Conservation (phyloP, 352 stramenopile species). For the Phytophthora sp. region DNA sequence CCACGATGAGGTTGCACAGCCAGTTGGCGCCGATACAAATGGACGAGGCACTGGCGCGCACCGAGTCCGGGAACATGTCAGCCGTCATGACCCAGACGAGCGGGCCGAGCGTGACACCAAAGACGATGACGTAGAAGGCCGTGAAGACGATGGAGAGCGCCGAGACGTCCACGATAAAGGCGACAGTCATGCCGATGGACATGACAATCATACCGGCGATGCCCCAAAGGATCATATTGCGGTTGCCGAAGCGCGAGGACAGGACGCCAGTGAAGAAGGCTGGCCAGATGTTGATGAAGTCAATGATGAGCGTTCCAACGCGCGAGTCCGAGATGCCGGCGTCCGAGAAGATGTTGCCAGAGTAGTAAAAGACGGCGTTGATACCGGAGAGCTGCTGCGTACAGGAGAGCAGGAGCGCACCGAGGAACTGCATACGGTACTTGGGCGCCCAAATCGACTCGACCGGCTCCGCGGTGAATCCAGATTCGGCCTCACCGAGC, state of each 20-base stretch:
- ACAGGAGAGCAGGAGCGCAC: conserved; percentile 51
- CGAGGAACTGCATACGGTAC: conserved; percentile 30
- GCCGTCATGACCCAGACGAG: conserved; percentile 43
- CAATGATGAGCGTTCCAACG: conserved; percentile 31
- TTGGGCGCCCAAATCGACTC: conserved; percentile 35
- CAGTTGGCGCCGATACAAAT: conserved; percentile 52
- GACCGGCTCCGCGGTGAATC: too few species aligned
- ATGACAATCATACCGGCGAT: conserved; percentile 55
- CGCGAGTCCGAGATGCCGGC: conserved; percentile 29
- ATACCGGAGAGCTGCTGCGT: conserved; percentile 47
- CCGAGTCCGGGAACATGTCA: conserved; percentile 35
- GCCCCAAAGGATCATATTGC: conserved; percentile 60
- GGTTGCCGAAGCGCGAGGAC: conserved; percentile 51
- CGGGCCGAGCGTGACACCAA: conserved; percentile 53
- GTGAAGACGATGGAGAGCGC: conserved; percentile 54
- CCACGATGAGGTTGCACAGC: conserved; percentile 55
- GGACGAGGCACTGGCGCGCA: conserved; percentile 40
- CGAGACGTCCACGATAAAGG: conserved; percentile 44
- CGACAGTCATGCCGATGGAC: conserved; percentile 53
- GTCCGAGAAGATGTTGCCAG: conserved; percentile 21
- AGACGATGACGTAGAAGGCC: conserved; percentile 51
- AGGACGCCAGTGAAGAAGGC: conserved; percentile 42
- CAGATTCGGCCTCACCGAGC: too few species aligned
- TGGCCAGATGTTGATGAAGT: conserved; percentile 34
- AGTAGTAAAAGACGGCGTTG: conserved; percentile 56